phyloP scores from a whole-genome alignment of 2,329 filamentous ascomycete species.

The Aspergillus nomiae region DNA sequence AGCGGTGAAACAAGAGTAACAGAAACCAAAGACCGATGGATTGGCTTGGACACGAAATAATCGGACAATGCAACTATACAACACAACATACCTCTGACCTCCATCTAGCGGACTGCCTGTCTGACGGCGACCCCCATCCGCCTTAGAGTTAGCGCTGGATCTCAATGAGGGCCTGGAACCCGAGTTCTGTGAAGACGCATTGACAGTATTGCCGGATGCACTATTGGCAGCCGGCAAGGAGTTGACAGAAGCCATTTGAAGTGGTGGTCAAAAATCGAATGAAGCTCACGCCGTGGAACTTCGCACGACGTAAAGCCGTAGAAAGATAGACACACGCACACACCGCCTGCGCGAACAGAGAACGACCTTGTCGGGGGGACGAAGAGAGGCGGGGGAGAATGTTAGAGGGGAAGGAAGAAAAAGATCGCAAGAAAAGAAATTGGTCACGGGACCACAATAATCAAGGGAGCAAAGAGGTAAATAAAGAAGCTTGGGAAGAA shows the following conservation, averaged over 20 bases:
- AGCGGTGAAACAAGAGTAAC: slow-evolving; percentile 14
- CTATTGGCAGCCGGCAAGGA: slow-evolving; percentile 38
- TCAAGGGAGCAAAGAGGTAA: neutral
- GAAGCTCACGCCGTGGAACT: slow-evolving; percentile 38
- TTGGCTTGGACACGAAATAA: slow-evolving; percentile 9
- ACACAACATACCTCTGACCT: slow-evolving; percentile 54
- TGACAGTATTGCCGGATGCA: slow-evolving; percentile 39
- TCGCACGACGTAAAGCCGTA: slow-evolving; percentile 38
- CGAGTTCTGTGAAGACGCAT: slow-evolving; percentile 41
- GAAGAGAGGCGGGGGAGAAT: slow-evolving; percentile 12
- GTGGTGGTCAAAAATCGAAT: slow-evolving; percentile 23
- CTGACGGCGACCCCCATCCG: slow-evolving; percentile 58
- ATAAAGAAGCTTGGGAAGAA: slow-evolving; percentile 7
- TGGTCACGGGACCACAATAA: slow-evolving; percentile 6
- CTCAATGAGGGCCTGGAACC: slow-evolving; percentile 51
- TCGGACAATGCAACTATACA: slow-evolving; percentile 7
- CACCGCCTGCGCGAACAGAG: slow-evolving; percentile 41
- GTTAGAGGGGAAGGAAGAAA: neutral
- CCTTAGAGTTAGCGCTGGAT: slow-evolving; percentile 52
- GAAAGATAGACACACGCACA: slow-evolving; percentile 24
- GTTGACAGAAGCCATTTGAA: slow-evolving; percentile 46
- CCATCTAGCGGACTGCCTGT: slow-evolving; percentile 57
- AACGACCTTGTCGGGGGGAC: slow-evolving; percentile 13
- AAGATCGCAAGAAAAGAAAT: neutral
- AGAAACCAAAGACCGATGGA: neutral